A percentile compares a stretch with the other conserved stretches of the same genome.
Conservation (phyloP, 768 basidiomycete genomes). For the Hemileccinum rubropunctum region DNA sequence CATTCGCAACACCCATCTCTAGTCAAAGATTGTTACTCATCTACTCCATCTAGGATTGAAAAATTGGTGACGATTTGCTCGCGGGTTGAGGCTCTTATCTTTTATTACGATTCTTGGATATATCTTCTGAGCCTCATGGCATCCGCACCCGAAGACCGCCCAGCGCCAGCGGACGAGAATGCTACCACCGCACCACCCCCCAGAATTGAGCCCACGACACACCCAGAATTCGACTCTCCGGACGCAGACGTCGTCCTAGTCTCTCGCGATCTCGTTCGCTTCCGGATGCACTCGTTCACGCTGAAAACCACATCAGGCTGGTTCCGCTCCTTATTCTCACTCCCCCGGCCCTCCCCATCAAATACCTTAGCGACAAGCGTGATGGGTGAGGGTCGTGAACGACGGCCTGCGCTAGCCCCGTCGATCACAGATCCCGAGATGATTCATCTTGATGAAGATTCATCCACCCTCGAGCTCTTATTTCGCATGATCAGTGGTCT, state of each 20-base stretch:
- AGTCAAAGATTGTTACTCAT: neutral
- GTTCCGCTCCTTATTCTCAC: conserved; percentile 52
- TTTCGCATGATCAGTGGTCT: conserved; percentile 63
- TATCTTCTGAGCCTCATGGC: conserved; percentile 8
- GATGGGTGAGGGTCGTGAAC: neutral
- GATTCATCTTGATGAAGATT: conserved; percentile 58
- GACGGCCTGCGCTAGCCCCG: conserved; percentile 8
- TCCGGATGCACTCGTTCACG: conserved; percentile 57
- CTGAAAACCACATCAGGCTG: conserved; percentile 62
- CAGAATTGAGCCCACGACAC: conserved; percentile 29
- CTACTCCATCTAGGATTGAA: neutral
- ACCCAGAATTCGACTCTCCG: conserved; percentile 48
- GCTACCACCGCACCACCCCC: neutral
- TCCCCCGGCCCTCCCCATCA: conserved; percentile 40
- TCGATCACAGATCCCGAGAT: conserved; percentile 28
- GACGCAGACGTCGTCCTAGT: conserved; percentile 58
- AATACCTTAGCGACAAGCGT: neutral
- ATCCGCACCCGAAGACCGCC: conserved; percentile 11
- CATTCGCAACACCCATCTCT: neutral
- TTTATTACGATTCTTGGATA: neutral
- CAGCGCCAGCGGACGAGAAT: neutral
- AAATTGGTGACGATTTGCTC: neutral
- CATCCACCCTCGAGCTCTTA: conserved; percentile 50
- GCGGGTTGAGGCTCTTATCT: neutral
- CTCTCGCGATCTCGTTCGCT: conserved; percentile 46